A percentile compares a stretch with the other conserved stretches of the same genome.
These are phyloP conservation scores for Didymella segeticola DNA, from an alignment of 2,329 filamentous ascomycete genomes.

Conservation along the genomic window DNA sequence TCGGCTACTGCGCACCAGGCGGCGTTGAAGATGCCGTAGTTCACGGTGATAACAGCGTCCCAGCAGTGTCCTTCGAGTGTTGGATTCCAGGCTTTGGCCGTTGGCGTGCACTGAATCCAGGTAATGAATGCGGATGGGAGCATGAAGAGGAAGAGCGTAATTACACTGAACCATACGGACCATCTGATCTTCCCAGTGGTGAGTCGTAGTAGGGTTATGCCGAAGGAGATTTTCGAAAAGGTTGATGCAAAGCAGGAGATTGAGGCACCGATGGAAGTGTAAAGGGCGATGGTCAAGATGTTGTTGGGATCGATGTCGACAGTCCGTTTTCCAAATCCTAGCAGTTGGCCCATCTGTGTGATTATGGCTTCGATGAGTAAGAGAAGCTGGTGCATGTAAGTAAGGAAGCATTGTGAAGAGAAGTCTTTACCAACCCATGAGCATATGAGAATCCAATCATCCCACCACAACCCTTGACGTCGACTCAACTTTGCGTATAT, in stretches of 20 bases:
- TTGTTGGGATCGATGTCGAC: constrained; percentile 26
- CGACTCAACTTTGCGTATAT: constrained; percentile 38
- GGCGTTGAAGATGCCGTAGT: constrained; percentile 41
- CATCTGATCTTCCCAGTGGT: constrained; percentile 19
- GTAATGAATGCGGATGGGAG: constrained; percentile 30
- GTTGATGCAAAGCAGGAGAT: constrained; percentile 37
- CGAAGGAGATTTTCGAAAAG: constrained; percentile 38
- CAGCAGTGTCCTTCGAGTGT: constrained; percentile 30
- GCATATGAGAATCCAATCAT: constrained; percentile 35
- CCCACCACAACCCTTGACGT: constrained; percentile 38
- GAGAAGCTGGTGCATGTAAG: constrained; percentile 24
- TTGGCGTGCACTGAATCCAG: constrained; percentile 30
- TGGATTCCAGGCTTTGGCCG: constrained; percentile 27
- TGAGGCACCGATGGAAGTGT: constrained; percentile 26
- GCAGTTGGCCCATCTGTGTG: constrained; percentile 27
- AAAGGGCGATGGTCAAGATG: constrained; percentile 21
- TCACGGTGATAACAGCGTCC: constrained; percentile 16
- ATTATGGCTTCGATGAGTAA: constrained; percentile 29
- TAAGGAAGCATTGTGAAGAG: neutral
- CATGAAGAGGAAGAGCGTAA: constrained; percentile 36
- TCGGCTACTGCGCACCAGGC: constrained; percentile 33
- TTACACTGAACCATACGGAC: constrained; percentile 34
- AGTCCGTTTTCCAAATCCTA: constrained; percentile 35
- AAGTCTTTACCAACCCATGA: constrained; percentile 28
- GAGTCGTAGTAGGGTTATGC: constrained; percentile 36